A percentile compares a stretch with the other conserved stretches of the same genome.
Evolutionary conservation across 768 basidiomycete genomes (phyloP).

Genomic region (Suillus fuscotomentosus): DNA sequence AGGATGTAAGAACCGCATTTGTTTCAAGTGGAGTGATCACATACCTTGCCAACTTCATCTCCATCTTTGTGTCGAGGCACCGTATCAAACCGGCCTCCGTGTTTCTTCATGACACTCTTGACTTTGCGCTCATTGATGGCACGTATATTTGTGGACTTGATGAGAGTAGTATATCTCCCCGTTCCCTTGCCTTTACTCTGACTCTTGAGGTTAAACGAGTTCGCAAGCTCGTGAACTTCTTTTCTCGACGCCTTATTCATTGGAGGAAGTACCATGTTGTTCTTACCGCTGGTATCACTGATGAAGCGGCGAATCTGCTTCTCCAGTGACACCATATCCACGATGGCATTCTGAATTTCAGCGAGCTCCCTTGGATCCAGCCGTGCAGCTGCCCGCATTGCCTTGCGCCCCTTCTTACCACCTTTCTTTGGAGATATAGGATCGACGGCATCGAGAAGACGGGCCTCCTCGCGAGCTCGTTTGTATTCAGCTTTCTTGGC

Average conservation of each 20-base stretch:
- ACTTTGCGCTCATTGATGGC: constrained; percentile 64
- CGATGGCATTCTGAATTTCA: constrained; percentile 48
- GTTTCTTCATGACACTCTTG: constrained; percentile 37
- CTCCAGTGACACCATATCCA: constrained; percentile 68
- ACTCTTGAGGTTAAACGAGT: constrained; percentile 75
- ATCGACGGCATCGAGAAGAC: constrained; percentile 58
- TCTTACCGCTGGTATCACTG: constrained; percentile 46
- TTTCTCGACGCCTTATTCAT: constrained; percentile 71
- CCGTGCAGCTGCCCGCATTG: constrained; percentile 55
- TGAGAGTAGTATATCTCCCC: constrained; percentile 75
- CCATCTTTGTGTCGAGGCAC: constrained; percentile 70
- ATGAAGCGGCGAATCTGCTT: constrained; percentile 72
- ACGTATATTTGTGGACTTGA: constrained; percentile 63
- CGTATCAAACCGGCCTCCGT: constrained; percentile 28
- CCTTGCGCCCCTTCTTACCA: constrained; percentile 68
- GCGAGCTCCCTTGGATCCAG: constrained; percentile 39
- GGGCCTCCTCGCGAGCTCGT: constrained; percentile 54
- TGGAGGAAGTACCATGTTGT: constrained; percentile 71
- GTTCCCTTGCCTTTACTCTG: constrained; percentile 69
- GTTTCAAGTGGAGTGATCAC: constrained; percentile 14
- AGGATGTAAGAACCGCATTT: background rate
- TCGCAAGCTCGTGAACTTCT: constrained; percentile 78
- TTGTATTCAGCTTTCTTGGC: constrained; percentile 79
- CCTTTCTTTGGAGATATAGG: constrained; percentile 61
- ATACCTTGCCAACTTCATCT: constrained; percentile 81